phyloP scores from a whole-genome alignment of 1,284 basidiomycete genomes.

The Lentinus polychrous region DNA sequence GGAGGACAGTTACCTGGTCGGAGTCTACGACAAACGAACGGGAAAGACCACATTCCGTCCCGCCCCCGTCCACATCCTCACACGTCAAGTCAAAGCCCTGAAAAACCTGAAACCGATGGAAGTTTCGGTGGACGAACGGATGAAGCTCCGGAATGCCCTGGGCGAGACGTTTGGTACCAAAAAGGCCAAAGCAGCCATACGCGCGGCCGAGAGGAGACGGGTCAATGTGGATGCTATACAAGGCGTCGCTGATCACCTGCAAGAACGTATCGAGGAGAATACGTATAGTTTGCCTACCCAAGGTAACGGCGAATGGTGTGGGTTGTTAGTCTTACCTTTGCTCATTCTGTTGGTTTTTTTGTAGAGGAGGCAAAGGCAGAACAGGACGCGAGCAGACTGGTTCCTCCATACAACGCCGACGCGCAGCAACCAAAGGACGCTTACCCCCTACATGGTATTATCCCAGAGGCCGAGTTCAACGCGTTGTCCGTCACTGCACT shows the following conservation, averaged over 20 bases:
- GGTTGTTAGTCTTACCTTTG: constrained; percentile 16
- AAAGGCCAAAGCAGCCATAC: constrained; percentile 83
- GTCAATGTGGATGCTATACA: constrained; percentile 84
- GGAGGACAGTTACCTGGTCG: constrained; percentile 54
- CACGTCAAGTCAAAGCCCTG: constrained; percentile 75
- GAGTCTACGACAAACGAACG: constrained; percentile 66
- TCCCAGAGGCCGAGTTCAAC: constrained; percentile 74
- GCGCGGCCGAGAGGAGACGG: constrained; percentile 79
- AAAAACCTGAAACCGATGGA: constrained; percentile 57
- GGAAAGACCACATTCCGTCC: constrained; percentile 63
- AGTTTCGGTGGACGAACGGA: constrained; percentile 46
- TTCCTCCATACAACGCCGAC: constrained; percentile 64
- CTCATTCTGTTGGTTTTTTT: constrained; percentile 4
- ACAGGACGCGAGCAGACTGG: constrained; percentile 58
- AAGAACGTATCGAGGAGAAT: constrained; percentile 72
- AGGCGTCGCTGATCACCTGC: constrained; percentile 70
- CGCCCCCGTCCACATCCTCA: constrained; percentile 67
- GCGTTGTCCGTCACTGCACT: constrained; percentile 50
- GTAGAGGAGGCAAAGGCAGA: constrained; percentile 59
- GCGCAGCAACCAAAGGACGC: constrained; percentile 66
- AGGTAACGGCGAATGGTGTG: no score
- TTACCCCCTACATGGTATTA: constrained; percentile 71
- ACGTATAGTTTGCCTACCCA: constrained; percentile 59
- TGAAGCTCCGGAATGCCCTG: constrained; percentile 66
- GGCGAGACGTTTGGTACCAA: constrained; percentile 91